Evolutionary conservation across 495 filamentous ascomycete genomes (phyloP), one percentile per base, ranked within the genome.

Genomic region (Neurospora sp.): DNA sequence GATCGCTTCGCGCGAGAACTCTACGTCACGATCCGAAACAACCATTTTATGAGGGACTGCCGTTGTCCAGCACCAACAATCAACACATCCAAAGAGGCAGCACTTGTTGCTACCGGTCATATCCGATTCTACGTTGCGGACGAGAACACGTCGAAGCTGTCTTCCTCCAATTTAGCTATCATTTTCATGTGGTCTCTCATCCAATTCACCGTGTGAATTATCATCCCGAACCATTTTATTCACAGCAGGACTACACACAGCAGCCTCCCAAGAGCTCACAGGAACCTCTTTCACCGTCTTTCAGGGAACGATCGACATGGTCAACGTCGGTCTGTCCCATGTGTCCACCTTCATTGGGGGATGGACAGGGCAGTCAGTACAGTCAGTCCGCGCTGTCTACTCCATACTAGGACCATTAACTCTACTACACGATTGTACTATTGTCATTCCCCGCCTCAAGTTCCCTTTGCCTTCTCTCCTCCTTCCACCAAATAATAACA

Each of bases 11-110:
- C 75, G 3, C 37, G 72, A 4, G 75, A 75, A 27, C 72, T 80
- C 22, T 78, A 73, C 73, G 70, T 72, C 6, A 71, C 78, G 0
- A 75, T 79, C 42, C 70, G 74, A 39, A 80, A 80, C 75, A 72
- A 78, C 41, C 75, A 75, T 16, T 69, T 70, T 16, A 80, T 79
- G 74, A 68, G 75, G 31, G 70, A 44, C 6, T 80, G 75, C 45
- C 61, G 41, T 39, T 80, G 78, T 40, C 72, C 31, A 31, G 31
- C 27, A 31, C 31, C 31, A 3, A 31, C 31, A 31, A 31, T 31
- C 38, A 3, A 40, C 2, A 40, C 39, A 2, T 40, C 39, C 3
- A 4, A 9, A 39, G 73, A 77, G 39, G 9, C 9, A 14, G 39
- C 39, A 14, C 39, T 40, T 41, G n/a, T 8, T 10, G 79, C 74